Evolutionary conservation across 345 rosid species (phyloP).

Genomic region (Eucalyptus microcorys): DNA sequence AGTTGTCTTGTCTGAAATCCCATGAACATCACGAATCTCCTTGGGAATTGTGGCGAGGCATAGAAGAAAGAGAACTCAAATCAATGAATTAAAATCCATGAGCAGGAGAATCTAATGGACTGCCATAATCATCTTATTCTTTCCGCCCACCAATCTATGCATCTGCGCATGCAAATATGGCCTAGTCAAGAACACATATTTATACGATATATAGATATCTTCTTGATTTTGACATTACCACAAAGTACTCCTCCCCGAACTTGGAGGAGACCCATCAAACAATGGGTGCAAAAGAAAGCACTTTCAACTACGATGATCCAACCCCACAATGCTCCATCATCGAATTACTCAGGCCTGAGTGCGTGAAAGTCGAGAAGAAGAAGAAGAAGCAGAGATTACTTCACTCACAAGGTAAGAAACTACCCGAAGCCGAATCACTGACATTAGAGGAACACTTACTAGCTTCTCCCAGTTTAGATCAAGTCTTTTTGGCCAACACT

Average conservation of each 20-base stretch:
- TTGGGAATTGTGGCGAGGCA: neutral
- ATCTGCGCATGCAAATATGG: neutral
- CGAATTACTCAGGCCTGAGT: neutral
- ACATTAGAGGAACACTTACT: neutral
- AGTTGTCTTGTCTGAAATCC: neutral
- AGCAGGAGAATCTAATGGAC: neutral
- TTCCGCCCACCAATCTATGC: neutral
- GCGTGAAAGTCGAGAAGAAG: neutral
- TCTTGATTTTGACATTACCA: neutral
- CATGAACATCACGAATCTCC: neutral
- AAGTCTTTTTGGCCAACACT: neutral
- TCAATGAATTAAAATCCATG: neutral
- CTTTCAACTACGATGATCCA: neutral
- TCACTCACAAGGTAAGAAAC: neutral
- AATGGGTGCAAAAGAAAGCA: neutral
- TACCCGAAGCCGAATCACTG: neutral
- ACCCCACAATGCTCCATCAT: neutral
- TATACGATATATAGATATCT: neutral
- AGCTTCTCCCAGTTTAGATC: neutral
- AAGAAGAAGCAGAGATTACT: neutral
- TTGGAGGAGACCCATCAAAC: neutral
- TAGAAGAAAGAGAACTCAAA: no score
- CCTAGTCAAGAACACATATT: neutral
- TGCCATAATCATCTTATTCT: neutral
- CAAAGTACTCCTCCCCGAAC: neutral